Base-by-base conservation (phyloP, 345 rosid genomes). In the Hibiscus tridactylites region DNA sequence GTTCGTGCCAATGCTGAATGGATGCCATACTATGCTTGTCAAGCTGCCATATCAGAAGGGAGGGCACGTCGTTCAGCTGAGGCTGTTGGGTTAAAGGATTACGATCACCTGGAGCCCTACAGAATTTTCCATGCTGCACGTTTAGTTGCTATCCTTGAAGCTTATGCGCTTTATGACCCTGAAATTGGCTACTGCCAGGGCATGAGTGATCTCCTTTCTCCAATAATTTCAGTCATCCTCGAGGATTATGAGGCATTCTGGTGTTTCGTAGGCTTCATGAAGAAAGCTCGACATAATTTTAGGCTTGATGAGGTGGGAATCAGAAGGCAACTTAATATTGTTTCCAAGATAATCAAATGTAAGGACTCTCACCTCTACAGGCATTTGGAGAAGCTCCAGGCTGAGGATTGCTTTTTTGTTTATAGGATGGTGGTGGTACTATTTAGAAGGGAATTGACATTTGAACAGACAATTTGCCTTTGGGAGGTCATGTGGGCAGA, bases 1-100 rank as follows among this genome's bases (percentile, higher is more conserved):
- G 86, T 95, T 29, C 96, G 99, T 66, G 92, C 96, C 1, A 91
- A 90, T 83, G 74, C 85, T 64, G 99, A 95, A 31, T 92, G 97
- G 99, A 75, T 83, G 1, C 81, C 88, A 0, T 83, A 83, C 73
- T 79, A 85, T 15, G 80, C 84, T 39, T 78, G 87, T 21, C 97
- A 81, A 83, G 87, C 88, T 52, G 66, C 80, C 5, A 79, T 95
- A 68, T 85, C 98, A 6, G 89, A 86, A 16, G 79, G 57, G 8
- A 82, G 79, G 67, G 99, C 99, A 39, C 67, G 31, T 3, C 83
- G 83, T 53, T 87, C 82, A n/a, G 99, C 99, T 6, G 87, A 81
- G 66, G 88, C 92, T 35, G 97, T 90, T 37, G 87, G 83, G 35
- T 79, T 95, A 76, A 92, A 86, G 80, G 94, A 95, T 71, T 92